Percentiles rank a stretch among this genome's conserved stretches.
These are phyloP conservation scores for Parathielavia appendiculata DNA, from an alignment of 495 filamentous ascomycete species.

Conservation along the genomic window DNA sequence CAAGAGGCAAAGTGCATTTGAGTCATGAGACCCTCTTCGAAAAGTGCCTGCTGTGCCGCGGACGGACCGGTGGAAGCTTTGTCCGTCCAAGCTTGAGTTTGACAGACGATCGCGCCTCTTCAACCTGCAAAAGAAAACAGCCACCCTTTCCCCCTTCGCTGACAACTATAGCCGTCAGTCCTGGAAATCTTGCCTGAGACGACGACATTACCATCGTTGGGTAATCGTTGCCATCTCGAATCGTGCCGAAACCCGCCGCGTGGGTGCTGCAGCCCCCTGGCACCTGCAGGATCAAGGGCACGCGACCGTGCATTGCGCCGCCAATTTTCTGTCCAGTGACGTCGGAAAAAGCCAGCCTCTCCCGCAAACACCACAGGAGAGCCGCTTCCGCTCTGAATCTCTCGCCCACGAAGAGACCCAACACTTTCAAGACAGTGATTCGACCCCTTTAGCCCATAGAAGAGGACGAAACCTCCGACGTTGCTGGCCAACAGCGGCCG, in stretches of 20 bases:
- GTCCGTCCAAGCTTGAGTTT: too few species aligned
- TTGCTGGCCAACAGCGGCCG: neutral
- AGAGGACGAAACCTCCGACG: neutral
- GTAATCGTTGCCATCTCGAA: neutral
- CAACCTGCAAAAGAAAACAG: too few species aligned
- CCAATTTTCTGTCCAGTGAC: neutral
- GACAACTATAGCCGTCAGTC: too few species aligned
- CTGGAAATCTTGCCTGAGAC: too few species aligned
- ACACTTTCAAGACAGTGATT: neutral
- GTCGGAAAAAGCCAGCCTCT: neutral
- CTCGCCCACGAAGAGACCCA: too few species aligned
- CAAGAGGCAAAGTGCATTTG: too few species aligned
- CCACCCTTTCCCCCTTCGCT: too few species aligned
- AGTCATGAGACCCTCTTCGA: too few species aligned
- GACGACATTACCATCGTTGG: too few species aligned
- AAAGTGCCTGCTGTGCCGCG: too few species aligned
- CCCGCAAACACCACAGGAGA: neutral
- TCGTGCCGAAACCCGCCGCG: neutral
- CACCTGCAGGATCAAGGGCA: neutral
- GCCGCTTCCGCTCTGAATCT: neutral
- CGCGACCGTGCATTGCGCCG: conserved; percentile 5
- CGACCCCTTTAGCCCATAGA: neutral
- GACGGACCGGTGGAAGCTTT: too few species aligned
- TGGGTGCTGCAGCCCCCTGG: neutral
- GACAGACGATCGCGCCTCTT: too few species aligned